Base-by-base conservation (phyloP, 108 stramenopile genomes). In the Skeletonema grethae region DNA sequence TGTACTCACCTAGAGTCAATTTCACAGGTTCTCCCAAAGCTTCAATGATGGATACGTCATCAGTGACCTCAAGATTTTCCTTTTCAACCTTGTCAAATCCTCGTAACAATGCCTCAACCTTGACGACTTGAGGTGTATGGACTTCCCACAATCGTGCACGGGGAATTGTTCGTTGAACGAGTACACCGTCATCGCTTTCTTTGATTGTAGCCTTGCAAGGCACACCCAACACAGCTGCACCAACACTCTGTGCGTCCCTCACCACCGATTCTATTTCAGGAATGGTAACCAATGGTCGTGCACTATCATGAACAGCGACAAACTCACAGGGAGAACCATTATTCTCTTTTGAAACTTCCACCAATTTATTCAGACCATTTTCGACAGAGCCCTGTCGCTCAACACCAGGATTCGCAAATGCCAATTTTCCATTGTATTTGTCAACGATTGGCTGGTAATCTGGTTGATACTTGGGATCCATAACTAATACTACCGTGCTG, bases 181-280 rank as follows among this genome's bases (percentile, higher is more conserved):
- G 85, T 9, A 76, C 48, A 7, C 77, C 89, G 59, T 97, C 96
- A 7, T 84, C 94, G 25, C 84, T 86, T 67, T 97, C 96, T 76
- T 97, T 97, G 61, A 97, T 96, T 50, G 97, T 97, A 2, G 96
- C 96, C 76, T 97, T 97, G 87, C 96, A 96, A 0, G 94, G 95
- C n/a, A 97, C 97, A 15, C 96, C 97, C 48, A 97, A 69, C 8
- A 97, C 96, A 7, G 97, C 96, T 6, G 97, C 97, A 16, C 97
- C 97, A 41, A 87, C 67, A 24, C 78, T 39, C 39, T 88, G 79
- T 16, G 94, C 91, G 70, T 95, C 91, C 28, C 62, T 28, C 7
- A 95, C 79, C 20, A 96, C 96, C 56, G 82, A 65, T 43, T 76
- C 78, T 5, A 97, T 69, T 63, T 92, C 93, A 2, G 88, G 69